phyloP scores from a whole-genome alignment of 768 basidiomycete genomes.

The Boletus rubroflammeus region DNA sequence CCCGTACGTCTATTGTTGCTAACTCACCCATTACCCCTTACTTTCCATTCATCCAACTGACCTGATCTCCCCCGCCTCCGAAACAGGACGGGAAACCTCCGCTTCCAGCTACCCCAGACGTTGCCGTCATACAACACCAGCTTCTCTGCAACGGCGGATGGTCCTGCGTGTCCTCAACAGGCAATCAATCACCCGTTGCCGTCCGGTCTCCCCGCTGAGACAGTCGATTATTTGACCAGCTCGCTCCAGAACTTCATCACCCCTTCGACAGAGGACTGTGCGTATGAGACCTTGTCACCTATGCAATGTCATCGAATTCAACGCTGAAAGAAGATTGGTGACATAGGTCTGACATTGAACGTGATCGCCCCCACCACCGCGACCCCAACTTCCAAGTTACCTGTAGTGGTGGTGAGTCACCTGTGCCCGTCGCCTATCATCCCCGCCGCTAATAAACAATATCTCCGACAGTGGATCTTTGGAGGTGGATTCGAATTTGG shows the following conservation, averaged over 20 bases:
- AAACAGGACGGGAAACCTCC: slow-evolving; percentile 32
- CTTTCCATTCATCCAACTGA: neutral
- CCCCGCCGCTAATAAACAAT: neutral
- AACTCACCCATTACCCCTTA: neutral
- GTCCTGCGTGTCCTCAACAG: slow-evolving; percentile 14
- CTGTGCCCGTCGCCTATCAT: neutral
- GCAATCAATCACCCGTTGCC: slow-evolving; percentile 2
- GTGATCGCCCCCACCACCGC: slow-evolving; percentile 44
- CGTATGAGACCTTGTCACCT: slow-evolving; percentile 10
- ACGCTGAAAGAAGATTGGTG: neutral
- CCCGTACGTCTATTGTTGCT: slow-evolving; percentile 27
- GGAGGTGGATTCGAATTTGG: slow-evolving; percentile 37
- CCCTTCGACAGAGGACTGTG: slow-evolving; percentile 45
- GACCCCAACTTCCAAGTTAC: slow-evolving; percentile 41
- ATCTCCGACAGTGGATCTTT: slow-evolving; percentile 28
- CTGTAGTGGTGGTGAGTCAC: slow-evolving; percentile 49
- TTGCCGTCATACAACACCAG: slow-evolving; percentile 4
- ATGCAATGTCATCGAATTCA: neutral
- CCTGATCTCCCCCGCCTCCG: no score
- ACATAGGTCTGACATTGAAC: slow-evolving; percentile 48
- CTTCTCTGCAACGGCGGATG: slow-evolving; percentile 2
- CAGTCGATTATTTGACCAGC: slow-evolving; percentile 22
- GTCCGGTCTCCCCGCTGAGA: slow-evolving; percentile 16
- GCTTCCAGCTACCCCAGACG: slow-evolving; percentile 28
- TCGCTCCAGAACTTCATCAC: slow-evolving; percentile 29